Conservation (phyloP, 495 filamentous ascomycete species). For the Neurospora pannonica region DNA sequence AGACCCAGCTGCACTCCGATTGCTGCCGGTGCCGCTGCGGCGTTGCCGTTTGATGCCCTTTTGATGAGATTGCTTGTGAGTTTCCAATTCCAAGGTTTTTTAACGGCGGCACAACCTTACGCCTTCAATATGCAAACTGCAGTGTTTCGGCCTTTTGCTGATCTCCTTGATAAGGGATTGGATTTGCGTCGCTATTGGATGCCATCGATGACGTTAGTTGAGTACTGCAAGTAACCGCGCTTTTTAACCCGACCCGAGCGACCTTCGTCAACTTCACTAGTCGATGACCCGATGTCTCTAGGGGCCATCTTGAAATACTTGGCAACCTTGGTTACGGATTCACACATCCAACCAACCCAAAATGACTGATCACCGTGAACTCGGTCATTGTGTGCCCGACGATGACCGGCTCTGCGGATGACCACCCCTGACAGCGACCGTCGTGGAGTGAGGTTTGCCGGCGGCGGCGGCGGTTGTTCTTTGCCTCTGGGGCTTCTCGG, state of each 20-base stretch:
- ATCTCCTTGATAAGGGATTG: neutral
- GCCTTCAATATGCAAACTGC: neutral
- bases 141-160: neutral
- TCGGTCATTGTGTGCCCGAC: neutral
- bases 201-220: neutral
- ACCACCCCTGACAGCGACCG: neutral
- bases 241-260: neutral
- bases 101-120: neutral
- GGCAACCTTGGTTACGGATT: neutral
- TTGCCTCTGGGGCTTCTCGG: too few species aligned
- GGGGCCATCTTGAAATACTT: neutral
- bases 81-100: neutral
- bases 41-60: neutral
- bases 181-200: neutral
- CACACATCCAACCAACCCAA: neutral
- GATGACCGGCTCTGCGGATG: neutral
- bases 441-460: neutral
- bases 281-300: neutral
- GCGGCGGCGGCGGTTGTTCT: neutral
- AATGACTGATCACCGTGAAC: neutral
- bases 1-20: neutral
- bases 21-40: neutral
- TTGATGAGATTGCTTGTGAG: neutral
- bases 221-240: neutral
- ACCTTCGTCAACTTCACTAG: neutral